Conservation (phyloP, 306 rosid species). For the Cicer bijugum region DNA sequence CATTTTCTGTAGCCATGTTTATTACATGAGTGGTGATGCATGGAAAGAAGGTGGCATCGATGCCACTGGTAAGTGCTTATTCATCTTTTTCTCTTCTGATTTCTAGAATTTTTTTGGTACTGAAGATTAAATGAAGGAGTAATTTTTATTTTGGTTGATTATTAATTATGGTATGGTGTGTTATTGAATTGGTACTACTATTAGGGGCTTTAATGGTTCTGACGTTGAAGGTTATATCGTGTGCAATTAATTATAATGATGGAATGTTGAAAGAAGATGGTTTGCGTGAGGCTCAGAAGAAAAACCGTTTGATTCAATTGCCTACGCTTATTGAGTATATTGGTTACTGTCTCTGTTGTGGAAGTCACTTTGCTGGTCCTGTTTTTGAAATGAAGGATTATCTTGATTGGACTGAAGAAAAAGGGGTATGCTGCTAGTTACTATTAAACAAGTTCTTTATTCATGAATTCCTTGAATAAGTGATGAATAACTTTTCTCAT, state of each 20-base stretch:
- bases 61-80: conserved; percentile 78
- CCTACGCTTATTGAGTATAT: conserved; percentile 83
- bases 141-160: conserved; percentile 19
- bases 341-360: conserved; percentile 90
- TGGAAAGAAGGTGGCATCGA: conserved; percentile 99
- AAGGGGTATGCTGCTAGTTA: conserved; percentile 62
- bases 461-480: background rate
- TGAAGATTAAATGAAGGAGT: background rate
- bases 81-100: background rate
- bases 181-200: conserved; percentile 42
- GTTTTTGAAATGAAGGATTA: conserved; percentile 92
- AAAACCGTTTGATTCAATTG: conserved; percentile 67
- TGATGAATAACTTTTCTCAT: background rate
- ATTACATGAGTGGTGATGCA: conserved; percentile 99
- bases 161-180: conserved; percentile 31
- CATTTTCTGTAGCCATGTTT: conserved; percentile 69
- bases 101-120: background rate
- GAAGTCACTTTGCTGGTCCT: conserved; percentile 98
- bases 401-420: conserved; percentile 92
- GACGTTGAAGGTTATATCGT: conserved; percentile 85
- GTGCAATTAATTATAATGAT: conserved; percentile 89
- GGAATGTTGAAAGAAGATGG: conserved; percentile 83
- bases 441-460: conserved; percentile 17
- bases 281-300: conserved; percentile 84
- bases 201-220: conserved; percentile 91